Evolutionary conservation across 2,329 filamentous ascomycete species (phyloP), one percentile per base, ranked within the genome.

Genomic region (Curvularia sp.): DNA sequence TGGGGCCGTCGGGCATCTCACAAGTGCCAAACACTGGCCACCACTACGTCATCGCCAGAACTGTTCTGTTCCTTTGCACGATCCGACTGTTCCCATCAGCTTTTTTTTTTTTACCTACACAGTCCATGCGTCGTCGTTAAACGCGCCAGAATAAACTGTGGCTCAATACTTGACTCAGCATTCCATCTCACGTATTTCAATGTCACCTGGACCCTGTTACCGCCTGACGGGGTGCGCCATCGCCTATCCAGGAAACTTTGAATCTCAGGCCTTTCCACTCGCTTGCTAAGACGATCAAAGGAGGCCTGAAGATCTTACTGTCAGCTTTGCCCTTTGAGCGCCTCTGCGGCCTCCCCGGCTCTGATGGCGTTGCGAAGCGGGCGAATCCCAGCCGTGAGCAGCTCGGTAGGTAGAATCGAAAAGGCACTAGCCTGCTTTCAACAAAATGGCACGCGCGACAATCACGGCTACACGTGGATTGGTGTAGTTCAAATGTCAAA

Each of bases 91-190:
- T 38, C 39, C 28, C 43, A 49, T 33, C 22, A n/a, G 18, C 15
- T 12, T 33, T 46, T 53, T 49, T 53, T 49, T 38, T 15, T n/a
- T n/a, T 10, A n/a, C 18, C 5, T 47, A 33, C 31, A 42, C 18
- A 22, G 20, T 33, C 15, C 44, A 38, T 38, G 30, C 33, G 42
- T 51, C 42, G 38, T 35, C 42, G 24, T 18, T 35, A 20, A 42
- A 54, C 49, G 53, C 57, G 56, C 57, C 55, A 48, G 50, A 49
- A 49, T 51, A 39, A 41, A 18, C 51, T 64, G 66, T 66, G 66
- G 64, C 61, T 70, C 65, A 61, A 55, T 60, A 65, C 61, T 62
- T 69, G 57, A 67, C 67, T 72, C 59, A 72, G 68, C 71, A 68
- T 61, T 63, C 53, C 64, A 72, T 67, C 60, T 60, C 54, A 55